Percentiles rank a stretch among this genome's conserved stretches.
phyloP scores from a whole-genome alignment of 805 yeast genomes.

The Candida hungchunana region DNA sequence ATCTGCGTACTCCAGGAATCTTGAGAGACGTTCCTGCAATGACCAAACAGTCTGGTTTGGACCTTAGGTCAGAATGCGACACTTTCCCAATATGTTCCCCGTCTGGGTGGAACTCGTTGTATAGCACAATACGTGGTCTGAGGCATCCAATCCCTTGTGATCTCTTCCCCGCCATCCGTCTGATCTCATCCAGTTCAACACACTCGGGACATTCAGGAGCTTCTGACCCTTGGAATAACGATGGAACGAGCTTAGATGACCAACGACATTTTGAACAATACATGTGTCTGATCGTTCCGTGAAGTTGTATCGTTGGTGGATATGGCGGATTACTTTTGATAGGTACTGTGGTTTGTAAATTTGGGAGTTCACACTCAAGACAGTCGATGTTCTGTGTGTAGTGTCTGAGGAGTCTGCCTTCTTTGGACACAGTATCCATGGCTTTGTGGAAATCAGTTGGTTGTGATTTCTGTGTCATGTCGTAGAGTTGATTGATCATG shows the following conservation, averaged over 20 bases:
- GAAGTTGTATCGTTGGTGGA: constrained; percentile 72
- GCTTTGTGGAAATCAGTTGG: constrained; percentile 76
- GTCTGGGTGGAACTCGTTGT: constrained; percentile 81
- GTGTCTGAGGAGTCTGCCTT: constrained; percentile 62
- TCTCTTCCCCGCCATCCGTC: constrained; percentile 60
- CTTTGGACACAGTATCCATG: constrained; percentile 53
- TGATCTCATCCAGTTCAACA: constrained; percentile 49
- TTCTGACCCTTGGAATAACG: constrained; percentile 39
- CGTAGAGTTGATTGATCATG: constrained; percentile 61
- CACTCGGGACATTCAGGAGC: constrained; percentile 66
- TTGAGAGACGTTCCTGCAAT: constrained; percentile 84
- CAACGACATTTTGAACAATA: constrained; percentile 74
- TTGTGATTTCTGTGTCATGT: constrained; percentile 46
- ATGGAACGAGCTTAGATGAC: constrained; percentile 48
- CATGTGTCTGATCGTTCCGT: constrained; percentile 72
- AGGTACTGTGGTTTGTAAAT: constrained; percentile 47
- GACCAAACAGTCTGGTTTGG: constrained; percentile 70
- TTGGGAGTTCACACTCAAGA: constrained; percentile 56
- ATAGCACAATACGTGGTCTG: constrained; percentile 62
- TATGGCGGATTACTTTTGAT: constrained; percentile 38
- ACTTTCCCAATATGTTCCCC: constrained; percentile 82
- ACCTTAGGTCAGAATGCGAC: constrained; percentile 58
- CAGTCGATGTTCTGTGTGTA: constrained; percentile 90
- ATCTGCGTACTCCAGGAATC: constrained; percentile 66
- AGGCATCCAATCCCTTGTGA: constrained; percentile 57